Base-by-base conservation (phyloP, 1,284 basidiomycete species). In the Ceratobasidium sp. region DNA sequence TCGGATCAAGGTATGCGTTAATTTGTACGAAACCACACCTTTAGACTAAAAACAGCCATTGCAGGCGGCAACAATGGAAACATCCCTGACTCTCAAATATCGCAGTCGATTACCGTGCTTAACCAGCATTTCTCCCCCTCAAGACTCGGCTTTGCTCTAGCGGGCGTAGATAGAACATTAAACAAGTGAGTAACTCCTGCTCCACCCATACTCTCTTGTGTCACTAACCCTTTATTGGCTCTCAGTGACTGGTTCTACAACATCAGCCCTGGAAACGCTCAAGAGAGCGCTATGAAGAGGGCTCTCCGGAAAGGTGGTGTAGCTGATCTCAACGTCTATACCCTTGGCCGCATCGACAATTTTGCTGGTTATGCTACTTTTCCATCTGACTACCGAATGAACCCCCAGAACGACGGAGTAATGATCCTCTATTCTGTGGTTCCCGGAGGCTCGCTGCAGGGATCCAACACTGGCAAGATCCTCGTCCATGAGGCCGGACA, bases 401-500 rank as follows among this genome's bases (percentile, higher is more conserved):
- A 22, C 29, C 79, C 80, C 15, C 75, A 64, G 73, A 77, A 79
- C 59, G 79, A 80, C 51, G 79, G 79, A 27, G 78, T 80, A 5
- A 78, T 80, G 11, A 75, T 80, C 64, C 73, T 76, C 7, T 79
- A 77, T 77, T 74, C 75, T 14, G 78, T 80, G 1, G 75, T 82
- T 1, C 81, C 81, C 9, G 81, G 81, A 7, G 80, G 81, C 5
- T 73, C 73, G 74, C 79, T 5, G 22, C 45, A 19, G n/a, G n/a
- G 31, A 22, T 63, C 63, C 36, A 73, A 63, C 53, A 5, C n/a
- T 14, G 59, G 81, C 15, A 77, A 86, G 83, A 89, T 88, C 9
- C 79, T 86, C 47, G 87, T 87, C 4, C 88, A 89, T 78, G 88
- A 89, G 79, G 86, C 85, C 59, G 86, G 87, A 29, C 87, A 88